Conservation (phyloP, 139 green algal genomes). For the Chlorella sp. region DNA sequence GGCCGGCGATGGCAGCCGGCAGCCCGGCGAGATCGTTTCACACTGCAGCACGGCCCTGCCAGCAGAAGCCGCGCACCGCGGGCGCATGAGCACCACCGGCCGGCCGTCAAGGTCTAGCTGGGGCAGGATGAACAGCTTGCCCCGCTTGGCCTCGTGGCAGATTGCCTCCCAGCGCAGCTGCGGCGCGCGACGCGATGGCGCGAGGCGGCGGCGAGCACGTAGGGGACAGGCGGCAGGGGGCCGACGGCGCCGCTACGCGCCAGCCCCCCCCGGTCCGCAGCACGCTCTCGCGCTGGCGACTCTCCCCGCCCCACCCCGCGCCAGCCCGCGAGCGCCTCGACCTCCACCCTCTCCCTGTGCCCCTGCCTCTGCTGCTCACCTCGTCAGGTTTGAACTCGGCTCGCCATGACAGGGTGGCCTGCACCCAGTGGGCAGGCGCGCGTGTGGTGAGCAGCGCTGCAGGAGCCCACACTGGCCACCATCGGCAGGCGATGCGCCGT, state of each 20-base stretch:
- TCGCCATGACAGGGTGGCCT: slow-evolving; percentile 53
- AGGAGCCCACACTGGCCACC: not conserved
- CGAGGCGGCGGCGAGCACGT: too few species aligned
- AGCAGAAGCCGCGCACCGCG: slow-evolving; percentile 53
- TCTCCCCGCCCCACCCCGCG: too few species aligned
- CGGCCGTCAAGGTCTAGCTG: slow-evolving; percentile 62
- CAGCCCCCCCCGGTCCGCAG: too few species aligned
- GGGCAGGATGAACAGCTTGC: slow-evolving; percentile 72
- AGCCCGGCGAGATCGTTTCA: not conserved
- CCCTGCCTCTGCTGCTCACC: too few species aligned
- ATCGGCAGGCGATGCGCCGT: not conserved
- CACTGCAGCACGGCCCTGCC: too few species aligned
- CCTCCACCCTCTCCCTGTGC: too few species aligned
- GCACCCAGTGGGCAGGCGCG: slow-evolving; percentile 10
- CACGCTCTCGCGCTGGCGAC: too few species aligned
- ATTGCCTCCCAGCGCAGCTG: slow-evolving; percentile 66
- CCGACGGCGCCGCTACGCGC: too few species aligned
- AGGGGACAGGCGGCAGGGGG: too few species aligned
- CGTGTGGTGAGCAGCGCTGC: not conserved
- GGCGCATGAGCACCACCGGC: slow-evolving; percentile 78
- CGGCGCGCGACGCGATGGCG: too few species aligned
- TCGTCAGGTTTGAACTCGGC: slow-evolving; percentile 66
- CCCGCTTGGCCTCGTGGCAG: slow-evolving; percentile 52
- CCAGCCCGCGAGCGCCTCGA: too few species aligned
- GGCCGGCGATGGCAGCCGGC: too few species aligned